Conservation (phyloP, 2,329 filamentous ascomycete species). For the Fusarium ramigenum region DNA sequence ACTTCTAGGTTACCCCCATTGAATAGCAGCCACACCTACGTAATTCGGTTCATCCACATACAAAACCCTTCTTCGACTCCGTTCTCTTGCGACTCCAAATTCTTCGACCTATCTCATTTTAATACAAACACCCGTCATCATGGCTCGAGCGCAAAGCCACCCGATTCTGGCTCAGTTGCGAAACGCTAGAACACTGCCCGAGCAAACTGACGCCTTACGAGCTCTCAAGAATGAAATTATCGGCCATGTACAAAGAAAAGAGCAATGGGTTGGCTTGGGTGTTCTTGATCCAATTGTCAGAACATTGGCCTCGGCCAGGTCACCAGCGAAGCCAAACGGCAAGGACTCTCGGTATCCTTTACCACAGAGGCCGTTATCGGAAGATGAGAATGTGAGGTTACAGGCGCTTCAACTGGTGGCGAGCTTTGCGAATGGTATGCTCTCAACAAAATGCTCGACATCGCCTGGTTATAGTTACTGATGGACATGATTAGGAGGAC, state of each 20-base stretch:
- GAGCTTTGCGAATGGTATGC: constrained; percentile 83
- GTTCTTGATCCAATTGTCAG: constrained; percentile 67
- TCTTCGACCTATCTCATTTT: not conserved
- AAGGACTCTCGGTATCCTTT: constrained; percentile 51
- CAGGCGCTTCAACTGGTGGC: constrained; percentile 87
- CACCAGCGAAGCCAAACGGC: constrained; percentile 49
- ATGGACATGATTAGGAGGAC: constrained; percentile 68
- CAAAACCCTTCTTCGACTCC: not conserved
- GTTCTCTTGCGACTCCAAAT: not conserved
- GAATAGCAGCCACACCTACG: constrained; percentile 18
- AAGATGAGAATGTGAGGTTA: constrained; percentile 74
- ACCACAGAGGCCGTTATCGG: constrained; percentile 55
- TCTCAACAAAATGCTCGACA: not conserved
- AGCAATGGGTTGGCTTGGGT: constrained; percentile 77
- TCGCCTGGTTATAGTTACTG: constrained; percentile 16
- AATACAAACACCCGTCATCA: constrained; percentile 45
- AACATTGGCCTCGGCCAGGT: constrained; percentile 53
- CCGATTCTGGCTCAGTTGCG: constrained; percentile 67
- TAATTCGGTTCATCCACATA: constrained; percentile 13
- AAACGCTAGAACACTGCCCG: constrained; percentile 59
- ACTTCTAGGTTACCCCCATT: constrained; percentile 6
- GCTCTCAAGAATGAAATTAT: constrained; percentile 88
- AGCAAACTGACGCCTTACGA: constrained; percentile 70
- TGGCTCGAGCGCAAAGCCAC: constrained; percentile 64
- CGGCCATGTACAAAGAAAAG: constrained; percentile 88